Evolutionary conservation across 108 stramenopile species (phyloP).

Genomic region (Cyclotella atomus): DNA sequence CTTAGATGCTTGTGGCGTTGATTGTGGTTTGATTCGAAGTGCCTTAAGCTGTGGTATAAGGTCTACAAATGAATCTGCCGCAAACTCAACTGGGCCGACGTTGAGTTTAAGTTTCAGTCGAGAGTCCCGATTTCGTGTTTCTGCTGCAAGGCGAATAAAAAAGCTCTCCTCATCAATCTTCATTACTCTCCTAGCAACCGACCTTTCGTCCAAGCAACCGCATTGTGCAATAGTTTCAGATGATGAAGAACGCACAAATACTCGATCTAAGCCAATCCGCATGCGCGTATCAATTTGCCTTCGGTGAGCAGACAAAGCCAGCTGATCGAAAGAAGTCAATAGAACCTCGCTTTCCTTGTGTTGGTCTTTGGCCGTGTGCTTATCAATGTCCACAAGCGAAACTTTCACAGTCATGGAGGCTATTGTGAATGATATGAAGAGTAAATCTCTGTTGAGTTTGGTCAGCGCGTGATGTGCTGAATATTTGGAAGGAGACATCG

Average conservation of each 20-base stretch:
- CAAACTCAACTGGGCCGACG: background rate
- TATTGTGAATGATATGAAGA: background rate
- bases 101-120: background rate
- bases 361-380: background rate
- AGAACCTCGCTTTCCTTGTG: background rate
- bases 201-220: background rate
- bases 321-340: background rate
- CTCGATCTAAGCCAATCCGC: background rate
- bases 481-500: background rate
- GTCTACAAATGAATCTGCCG: background rate
- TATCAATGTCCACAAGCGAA: background rate
- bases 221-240: background rate
- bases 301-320: background rate
- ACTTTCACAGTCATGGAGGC: constrained; percentile 2
- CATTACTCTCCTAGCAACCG: background rate
- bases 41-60: background rate
- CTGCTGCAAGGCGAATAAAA: background rate
- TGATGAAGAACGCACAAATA: background rate
- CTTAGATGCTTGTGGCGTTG: background rate
- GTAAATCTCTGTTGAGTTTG: constrained; percentile 3
- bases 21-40: background rate
- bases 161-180: background rate
- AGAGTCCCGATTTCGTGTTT: background rate
- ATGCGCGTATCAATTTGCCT: background rate
- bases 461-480: background rate